Percentiles rank a stretch among this genome's conserved stretches.
phyloP scores from a whole-genome alignment of 768 basidiomycete genomes.

The Macrolepiota fuliginosa region DNA sequence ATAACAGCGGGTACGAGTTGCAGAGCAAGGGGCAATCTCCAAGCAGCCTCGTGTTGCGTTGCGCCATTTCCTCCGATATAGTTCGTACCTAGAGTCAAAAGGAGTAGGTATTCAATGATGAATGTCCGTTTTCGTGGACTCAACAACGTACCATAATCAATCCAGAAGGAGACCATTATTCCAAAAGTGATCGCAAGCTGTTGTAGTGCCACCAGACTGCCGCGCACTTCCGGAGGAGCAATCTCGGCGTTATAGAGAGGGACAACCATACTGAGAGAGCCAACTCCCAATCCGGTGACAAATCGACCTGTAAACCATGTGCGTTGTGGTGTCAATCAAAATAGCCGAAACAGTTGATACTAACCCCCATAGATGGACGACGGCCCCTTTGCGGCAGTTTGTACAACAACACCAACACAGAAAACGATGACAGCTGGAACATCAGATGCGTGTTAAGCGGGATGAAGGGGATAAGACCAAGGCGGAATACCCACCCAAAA shows the following conservation, averaged over 20 bases:
- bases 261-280: conserved; percentile 80
- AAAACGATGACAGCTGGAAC: conserved; percentile 53
- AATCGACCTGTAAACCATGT: conserved; percentile 49
- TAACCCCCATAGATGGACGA: conserved; percentile 64
- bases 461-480: not conserved
- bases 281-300: conserved; percentile 78
- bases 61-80: conserved; percentile 64
- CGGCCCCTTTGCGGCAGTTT: conserved; percentile 54
- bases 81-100: conserved; percentile 51
- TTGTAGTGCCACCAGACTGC: conserved; percentile 77
- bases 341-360: not conserved
- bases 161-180: conserved; percentile 65
- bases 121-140: not conserved
- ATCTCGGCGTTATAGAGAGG: conserved; percentile 75
- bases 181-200: conserved; percentile 82
- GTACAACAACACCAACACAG: conserved; percentile 73
- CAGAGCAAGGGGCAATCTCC: conserved; percentile 72
- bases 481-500: conserved; percentile 38
- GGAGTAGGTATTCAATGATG: conserved; percentile 38
- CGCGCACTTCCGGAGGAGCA: conserved; percentile 79
- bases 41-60: conserved; percentile 64
- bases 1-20: conserved; percentile 75
- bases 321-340: not conserved
- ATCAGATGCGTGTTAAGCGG: not conserved
- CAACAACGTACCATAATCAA: conserved; percentile 39